Evolutionary conservation across 2,329 filamentous ascomycete species (phyloP).

Genomic region (Cephalotrichum gorgonifer): DNA sequence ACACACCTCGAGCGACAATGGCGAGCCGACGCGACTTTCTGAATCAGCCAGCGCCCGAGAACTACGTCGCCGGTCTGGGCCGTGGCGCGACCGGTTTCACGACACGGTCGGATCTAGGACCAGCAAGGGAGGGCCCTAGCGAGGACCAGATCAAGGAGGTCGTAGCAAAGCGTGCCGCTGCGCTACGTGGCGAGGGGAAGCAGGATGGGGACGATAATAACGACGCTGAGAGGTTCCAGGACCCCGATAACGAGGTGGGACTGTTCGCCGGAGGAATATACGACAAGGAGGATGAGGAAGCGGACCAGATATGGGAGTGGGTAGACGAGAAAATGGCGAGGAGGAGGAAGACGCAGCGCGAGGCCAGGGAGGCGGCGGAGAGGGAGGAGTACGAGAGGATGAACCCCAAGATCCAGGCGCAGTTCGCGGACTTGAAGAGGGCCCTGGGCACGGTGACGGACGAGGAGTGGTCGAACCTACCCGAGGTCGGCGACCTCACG

Average conservation of each 20-base stretch:
- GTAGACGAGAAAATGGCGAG: constrained; percentile 97
- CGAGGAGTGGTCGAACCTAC: constrained; percentile 92
- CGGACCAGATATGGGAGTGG: constrained; percentile 88
- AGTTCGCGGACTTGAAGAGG: constrained; percentile 93
- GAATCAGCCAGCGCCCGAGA: constrained; percentile 73
- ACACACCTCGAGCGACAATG: constrained; percentile 25
- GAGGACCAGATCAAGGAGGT: constrained; percentile 98
- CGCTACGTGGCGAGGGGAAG: constrained; percentile 65
- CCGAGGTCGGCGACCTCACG: constrained; percentile 92
- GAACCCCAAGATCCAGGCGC: constrained; percentile 96
- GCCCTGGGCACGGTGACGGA: constrained; percentile 80
- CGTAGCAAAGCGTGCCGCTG: constrained; percentile 83
- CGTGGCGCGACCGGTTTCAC: constrained; percentile 98
- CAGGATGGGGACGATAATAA: constrained; percentile 60
- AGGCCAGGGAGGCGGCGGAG: constrained; percentile 87
- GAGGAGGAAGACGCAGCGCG: constrained; percentile 79
- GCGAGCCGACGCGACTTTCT: constrained; percentile 70
- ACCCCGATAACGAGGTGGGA: constrained; percentile 94
- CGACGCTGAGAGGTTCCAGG: constrained; percentile 76
- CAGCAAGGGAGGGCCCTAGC: constrained; percentile 86
- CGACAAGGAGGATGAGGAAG: constrained; percentile 95
- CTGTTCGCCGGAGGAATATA: constrained; percentile 93
- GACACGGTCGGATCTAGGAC: constrained; percentile 90
- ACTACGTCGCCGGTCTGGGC: constrained; percentile 91
- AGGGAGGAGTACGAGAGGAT: constrained; percentile 91